A percentile compares a stretch with the other conserved stretches of the same genome.
Conservation (phyloP, 495 filamentous ascomycete species). For the Aspergillus saccharolyticus region DNA sequence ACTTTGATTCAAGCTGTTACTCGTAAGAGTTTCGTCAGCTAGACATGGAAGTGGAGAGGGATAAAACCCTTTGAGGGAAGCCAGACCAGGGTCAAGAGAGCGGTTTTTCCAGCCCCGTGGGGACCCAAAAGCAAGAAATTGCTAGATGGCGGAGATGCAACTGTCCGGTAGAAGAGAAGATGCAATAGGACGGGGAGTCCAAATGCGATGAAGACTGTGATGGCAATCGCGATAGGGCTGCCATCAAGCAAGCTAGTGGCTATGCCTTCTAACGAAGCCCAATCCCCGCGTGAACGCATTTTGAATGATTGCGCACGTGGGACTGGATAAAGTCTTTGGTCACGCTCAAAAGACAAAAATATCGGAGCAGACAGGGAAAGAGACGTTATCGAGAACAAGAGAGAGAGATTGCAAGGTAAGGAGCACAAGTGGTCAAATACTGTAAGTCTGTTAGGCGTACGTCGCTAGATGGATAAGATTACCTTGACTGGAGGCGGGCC, state of each 20-base stretch:
- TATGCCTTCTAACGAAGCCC: constrained; percentile 33
- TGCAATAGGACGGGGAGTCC: constrained; percentile 75
- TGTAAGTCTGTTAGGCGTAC: too few species aligned
- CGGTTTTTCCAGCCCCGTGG: constrained; percentile 80
- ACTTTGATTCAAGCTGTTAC: constrained; percentile 45
- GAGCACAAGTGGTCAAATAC: background rate
- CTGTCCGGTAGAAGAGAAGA: constrained; percentile 61
- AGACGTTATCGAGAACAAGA: background rate
- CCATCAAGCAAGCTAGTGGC: constrained; percentile 42
- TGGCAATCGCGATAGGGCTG: constrained; percentile 47
- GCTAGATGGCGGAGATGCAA: constrained; percentile 62
- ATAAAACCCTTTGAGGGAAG: background rate
- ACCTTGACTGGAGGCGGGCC: background rate
- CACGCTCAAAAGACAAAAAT: too few species aligned
- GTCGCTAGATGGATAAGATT: background rate
- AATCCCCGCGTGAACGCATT: constrained; percentile 26
- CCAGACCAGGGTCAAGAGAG: constrained; percentile 72
- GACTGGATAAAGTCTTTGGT: too few species aligned
- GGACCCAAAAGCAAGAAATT: constrained; percentile 85
- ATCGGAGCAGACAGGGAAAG: background rate
- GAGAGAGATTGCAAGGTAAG: background rate
- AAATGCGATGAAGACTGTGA: constrained; percentile 66
- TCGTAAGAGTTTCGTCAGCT: background rate
- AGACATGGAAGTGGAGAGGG: background rate
- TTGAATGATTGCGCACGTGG: background rate